Conservation (phyloP, 129 eudicot genomes). For the Pulicaria dysenterica region DNA sequence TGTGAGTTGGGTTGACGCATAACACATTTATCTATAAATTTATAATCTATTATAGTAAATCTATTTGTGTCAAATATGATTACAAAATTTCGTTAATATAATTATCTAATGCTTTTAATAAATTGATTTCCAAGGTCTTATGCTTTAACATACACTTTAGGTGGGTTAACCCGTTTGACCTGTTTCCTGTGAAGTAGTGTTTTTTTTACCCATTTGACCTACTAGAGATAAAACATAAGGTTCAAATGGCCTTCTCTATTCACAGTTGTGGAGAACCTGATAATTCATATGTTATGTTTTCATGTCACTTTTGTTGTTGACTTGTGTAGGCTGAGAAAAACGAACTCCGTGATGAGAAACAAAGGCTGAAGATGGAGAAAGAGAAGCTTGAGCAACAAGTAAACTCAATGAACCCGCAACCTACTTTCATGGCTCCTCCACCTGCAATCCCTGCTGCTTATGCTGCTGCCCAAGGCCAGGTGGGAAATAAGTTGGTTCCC, state of each 20-base stretch:
- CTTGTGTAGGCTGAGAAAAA: conserved; percentile 59
- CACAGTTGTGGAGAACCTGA: not conserved
- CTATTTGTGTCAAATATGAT: not conserved
- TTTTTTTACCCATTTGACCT: not conserved
- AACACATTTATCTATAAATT: conserved; percentile 1
- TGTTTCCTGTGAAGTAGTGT: not conserved
- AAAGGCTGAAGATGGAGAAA: conserved; percentile 79
- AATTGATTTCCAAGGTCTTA: not conserved
- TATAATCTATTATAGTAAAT: too few relatives aligned
- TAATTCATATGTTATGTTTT: not conserved
- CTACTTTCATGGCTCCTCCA: conserved; percentile 62
- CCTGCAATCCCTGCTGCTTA: conserved; percentile 72
- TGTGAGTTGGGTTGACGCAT: not conserved
- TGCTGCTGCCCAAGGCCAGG: conserved; percentile 55
- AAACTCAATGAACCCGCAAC: conserved; percentile 59
- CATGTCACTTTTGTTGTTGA: conserved; percentile 9
- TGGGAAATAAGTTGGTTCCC: conserved; percentile 72
- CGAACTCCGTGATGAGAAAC: conserved; percentile 92
- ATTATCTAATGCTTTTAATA: not conserved
- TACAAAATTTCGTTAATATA: not conserved
- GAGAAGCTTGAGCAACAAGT: conserved; percentile 71
- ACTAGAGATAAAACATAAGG: not conserved
- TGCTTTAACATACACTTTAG: not conserved
- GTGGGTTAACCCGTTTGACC: not conserved
- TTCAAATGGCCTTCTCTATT: not conserved